These are phyloP conservation scores for Ilex asprella DNA, from an alignment of 257 asterid genomes.

Conservation along the genomic window DNA sequence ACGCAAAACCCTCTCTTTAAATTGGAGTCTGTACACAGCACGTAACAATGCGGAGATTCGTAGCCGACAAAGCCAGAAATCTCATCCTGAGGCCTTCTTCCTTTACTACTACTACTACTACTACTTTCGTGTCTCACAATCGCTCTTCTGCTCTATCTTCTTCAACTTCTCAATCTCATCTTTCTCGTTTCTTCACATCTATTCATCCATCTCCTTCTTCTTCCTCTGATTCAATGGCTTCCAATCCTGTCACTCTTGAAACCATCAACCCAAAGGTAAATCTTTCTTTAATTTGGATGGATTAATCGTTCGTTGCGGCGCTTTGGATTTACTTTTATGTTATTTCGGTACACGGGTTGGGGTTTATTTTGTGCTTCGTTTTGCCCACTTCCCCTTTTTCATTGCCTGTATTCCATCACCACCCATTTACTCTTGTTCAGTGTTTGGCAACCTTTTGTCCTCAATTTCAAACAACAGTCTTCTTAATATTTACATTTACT, in stretches of 20 bases:
- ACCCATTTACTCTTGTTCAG: too few species aligned
- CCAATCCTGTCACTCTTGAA: constrained; percentile 31
- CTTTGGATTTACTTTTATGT: neutral
- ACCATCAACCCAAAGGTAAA: constrained; percentile 38
- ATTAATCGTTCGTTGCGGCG: neutral
- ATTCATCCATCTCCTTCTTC: constrained; percentile 8
- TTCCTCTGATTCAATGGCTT: constrained; percentile 30
- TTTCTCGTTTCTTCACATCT: constrained; percentile 4
- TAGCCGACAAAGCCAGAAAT: constrained; percentile 37
- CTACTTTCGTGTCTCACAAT: neutral
- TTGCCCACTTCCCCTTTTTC: neutral
- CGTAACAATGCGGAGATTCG: constrained; percentile 58
- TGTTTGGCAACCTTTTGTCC: too few species aligned
- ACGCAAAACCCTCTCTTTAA: too few species aligned
- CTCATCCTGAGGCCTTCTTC: constrained; percentile 9
- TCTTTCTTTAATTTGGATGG: neutral
- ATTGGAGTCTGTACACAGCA: too few species aligned
- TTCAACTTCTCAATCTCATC: neutral
- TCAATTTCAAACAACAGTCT: too few species aligned
- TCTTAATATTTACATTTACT: too few species aligned
- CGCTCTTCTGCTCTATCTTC: constrained; percentile 22
- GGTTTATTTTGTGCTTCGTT: neutral
- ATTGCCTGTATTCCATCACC: neutral
- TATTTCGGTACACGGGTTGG: neutral
- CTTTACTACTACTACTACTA: too few species aligned